Percentiles rank a stretch among this genome's conserved stretches.
phyloP scores from a whole-genome alignment of 1,284 basidiomycete genomes.

The Puccinia polysora region DNA sequence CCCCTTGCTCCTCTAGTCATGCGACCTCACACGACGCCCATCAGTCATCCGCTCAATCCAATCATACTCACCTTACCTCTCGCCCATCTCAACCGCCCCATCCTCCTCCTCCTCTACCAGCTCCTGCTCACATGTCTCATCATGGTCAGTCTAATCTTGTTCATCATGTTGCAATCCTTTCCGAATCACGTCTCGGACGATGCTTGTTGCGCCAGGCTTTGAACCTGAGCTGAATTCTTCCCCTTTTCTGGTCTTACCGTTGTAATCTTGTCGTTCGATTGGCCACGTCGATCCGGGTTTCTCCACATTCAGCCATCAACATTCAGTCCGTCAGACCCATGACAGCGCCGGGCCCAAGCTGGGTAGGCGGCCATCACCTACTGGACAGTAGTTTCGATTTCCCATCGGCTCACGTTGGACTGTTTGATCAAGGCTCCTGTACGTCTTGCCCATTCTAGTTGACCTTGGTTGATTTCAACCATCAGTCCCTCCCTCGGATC shows the following conservation, averaged over 20 bases:
- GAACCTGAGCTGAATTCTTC: background rate
- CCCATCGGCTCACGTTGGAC: slow-evolving; percentile 15
- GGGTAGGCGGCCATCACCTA: slow-evolving; percentile 21
- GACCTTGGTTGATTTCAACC: too few species aligned
- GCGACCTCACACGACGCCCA: background rate
- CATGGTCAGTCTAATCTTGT: background rate
- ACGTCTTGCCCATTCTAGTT: background rate
- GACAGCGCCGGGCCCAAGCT: slow-evolving; percentile 35
- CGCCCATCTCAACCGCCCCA: background rate
- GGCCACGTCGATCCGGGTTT: too few species aligned
- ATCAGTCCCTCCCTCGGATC: background rate
- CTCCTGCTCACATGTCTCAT: slow-evolving; percentile 6
- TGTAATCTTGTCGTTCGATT: background rate
- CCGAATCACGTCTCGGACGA: background rate
- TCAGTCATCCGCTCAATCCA: background rate
- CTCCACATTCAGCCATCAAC: slow-evolving; percentile 30
- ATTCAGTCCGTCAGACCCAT: slow-evolving; percentile 33
- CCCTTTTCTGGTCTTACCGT: background rate
- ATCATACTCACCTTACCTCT: background rate
- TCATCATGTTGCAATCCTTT: background rate
- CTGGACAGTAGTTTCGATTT: slow-evolving; percentile 17
- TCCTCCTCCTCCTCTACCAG: background rate
- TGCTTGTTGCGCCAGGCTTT: background rate
- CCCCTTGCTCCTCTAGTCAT: slow-evolving; percentile 9
- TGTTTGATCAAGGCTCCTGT: slow-evolving; percentile 12